Evolutionary conservation across 2,329 filamentous ascomycete genomes (phyloP).

Genomic region (Sporothrix mexicana): DNA sequence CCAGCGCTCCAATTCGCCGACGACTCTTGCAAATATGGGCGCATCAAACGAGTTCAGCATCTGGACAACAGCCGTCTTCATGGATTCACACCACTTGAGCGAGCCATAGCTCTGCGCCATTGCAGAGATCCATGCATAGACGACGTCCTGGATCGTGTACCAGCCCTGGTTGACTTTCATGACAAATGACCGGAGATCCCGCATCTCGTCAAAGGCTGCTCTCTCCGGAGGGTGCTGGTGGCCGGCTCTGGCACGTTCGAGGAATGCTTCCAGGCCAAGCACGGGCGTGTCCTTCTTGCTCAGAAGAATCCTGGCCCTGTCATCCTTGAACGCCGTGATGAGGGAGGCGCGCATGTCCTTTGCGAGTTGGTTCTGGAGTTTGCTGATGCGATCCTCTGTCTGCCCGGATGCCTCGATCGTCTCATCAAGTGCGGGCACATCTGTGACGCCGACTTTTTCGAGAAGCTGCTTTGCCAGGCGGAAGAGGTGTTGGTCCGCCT

Average conservation of each 20-base stretch:
- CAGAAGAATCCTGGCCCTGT: conserved; percentile 59
- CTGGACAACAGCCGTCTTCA: conserved; percentile 63
- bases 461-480: conserved; percentile 61
- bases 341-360: conserved; percentile 58
- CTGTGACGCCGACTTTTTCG: conserved; percentile 58
- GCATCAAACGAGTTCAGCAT: conserved; percentile 61
- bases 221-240: conserved; percentile 57
- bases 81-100: conserved; percentile 63
- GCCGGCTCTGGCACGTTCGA: conserved; percentile 66
- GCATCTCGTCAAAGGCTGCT: conserved; percentile 58
- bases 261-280: conserved; percentile 64
- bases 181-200: conserved; percentile 60
- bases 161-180: conserved; percentile 55
- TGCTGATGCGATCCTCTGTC: conserved; percentile 56
- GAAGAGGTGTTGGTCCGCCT: conserved; percentile 62
- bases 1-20: conserved; percentile 45
- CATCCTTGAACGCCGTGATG: conserved; percentile 56
- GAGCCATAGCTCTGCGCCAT: conserved; percentile 58
- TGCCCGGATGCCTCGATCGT: conserved; percentile 58
- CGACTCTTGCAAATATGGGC: conserved; percentile 55
- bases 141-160: conserved; percentile 62
- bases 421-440: conserved; percentile 48
- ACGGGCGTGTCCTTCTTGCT: conserved; percentile 59
- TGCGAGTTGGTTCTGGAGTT: conserved; percentile 54
- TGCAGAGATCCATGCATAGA: conserved; percentile 62